Conservation (phyloP, 495 filamentous ascomycete species). For the Penicillium samsonianum region DNA sequence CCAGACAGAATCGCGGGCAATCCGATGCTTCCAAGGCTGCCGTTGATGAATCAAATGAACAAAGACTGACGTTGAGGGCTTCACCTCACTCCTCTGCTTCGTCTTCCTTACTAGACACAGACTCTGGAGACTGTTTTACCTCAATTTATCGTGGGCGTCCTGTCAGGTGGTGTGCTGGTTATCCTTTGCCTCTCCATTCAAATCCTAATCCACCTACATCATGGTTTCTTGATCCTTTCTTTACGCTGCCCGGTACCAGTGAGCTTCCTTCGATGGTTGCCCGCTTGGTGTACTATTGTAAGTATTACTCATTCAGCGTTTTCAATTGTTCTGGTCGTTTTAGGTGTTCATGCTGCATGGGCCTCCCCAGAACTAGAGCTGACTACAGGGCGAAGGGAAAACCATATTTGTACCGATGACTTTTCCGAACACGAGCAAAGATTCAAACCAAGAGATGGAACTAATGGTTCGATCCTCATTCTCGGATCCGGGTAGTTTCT, state of each 20-base stretch:
- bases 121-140: not conserved
- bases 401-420: slow-evolving; percentile 40
- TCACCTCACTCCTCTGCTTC: slow-evolving; percentile 19
- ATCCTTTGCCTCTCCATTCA: slow-evolving; percentile 15
- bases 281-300: slow-evolving; percentile 37
- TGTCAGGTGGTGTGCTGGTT: slow-evolving; percentile 21
- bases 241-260: slow-evolving; percentile 27
- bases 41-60: slow-evolving; percentile 15
- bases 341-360: not conserved
- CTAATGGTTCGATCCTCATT: slow-evolving; percentile 34
- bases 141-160: slow-evolving; percentile 20
- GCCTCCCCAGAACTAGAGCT: slow-evolving; percentile 3
- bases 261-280: slow-evolving; percentile 29
- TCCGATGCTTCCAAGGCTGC: slow-evolving; percentile 1
- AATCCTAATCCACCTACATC: slow-evolving; percentile 28
- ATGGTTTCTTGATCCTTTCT: slow-evolving; percentile 39
- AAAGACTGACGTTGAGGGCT: slow-evolving; percentile 20
- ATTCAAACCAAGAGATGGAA: slow-evolving; percentile 26
- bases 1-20: slow-evolving; percentile 26
- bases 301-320: slow-evolving; percentile 10
- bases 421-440: slow-evolving; percentile 34
- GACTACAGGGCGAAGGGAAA: slow-evolving; percentile 27
- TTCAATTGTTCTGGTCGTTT: not conserved
- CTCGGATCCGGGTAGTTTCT: slow-evolving; percentile 39
- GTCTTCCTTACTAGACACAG: slow-evolving; percentile 5